These are phyloP conservation scores for Vachellia collinsii DNA, from an alignment of 306 rosid genomes.

Conservation along the genomic window DNA sequence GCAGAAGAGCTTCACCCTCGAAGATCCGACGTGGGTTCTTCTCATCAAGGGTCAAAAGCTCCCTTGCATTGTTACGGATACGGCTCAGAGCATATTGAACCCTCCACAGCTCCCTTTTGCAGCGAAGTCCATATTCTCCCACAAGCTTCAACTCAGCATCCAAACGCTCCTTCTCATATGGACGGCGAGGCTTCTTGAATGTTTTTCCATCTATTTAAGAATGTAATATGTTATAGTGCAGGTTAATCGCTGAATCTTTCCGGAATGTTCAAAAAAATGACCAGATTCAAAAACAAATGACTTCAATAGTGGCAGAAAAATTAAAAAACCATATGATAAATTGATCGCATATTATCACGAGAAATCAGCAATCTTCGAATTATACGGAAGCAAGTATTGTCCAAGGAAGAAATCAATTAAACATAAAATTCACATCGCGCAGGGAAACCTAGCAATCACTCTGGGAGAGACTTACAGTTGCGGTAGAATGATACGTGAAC, in stretches of 20 bases:
- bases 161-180: conserved; percentile 76
- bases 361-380: neutral
- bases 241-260: neutral
- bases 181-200: conserved; percentile 78
- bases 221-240: neutral
- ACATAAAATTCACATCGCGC: neutral
- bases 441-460: neutral
- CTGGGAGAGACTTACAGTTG: conserved; percentile 47
- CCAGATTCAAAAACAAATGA: neutral
- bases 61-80: conserved; percentile 66
- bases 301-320: neutral
- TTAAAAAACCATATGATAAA: neutral
- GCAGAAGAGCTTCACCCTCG: conserved; percentile 65
- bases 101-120: conserved; percentile 75
- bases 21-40: conserved; percentile 74
- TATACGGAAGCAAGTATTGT: neutral
- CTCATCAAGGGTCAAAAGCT: conserved; percentile 60
- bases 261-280: neutral
- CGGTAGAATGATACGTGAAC: conserved; percentile 63
- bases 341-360: neutral
- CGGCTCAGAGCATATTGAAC: conserved; percentile 68
- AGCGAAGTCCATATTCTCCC: conserved; percentile 68
- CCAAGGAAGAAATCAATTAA: neutral
- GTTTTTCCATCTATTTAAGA: conserved; percentile 62
- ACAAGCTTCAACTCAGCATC: conserved; percentile 68